phyloP scores from a whole-genome alignment of 2,329 filamentous ascomycete genomes.

The Fusarium clavum region DNA sequence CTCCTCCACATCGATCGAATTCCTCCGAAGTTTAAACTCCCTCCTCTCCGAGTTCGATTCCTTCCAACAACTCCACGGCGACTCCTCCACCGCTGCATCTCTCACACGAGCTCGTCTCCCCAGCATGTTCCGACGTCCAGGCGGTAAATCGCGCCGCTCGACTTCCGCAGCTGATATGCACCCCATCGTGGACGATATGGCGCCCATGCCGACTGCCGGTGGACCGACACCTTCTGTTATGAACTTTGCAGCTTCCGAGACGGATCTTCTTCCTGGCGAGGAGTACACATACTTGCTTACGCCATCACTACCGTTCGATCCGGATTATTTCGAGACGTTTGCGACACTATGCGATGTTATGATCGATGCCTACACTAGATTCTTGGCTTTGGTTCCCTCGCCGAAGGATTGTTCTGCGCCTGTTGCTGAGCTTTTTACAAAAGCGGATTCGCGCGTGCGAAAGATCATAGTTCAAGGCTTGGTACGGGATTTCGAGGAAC shows the following conservation, averaged over 20 bases:
- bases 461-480: conserved; percentile 91
- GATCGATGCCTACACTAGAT: conserved; percentile 88
- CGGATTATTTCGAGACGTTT: conserved; percentile 97
- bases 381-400: conserved; percentile 79
- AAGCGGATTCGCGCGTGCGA: conserved; percentile 85
- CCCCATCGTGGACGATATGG: conserved; percentile 49
- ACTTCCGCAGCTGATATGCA: conserved; percentile 60
- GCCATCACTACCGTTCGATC: conserved; percentile 93
- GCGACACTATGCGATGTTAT: conserved; percentile 94
- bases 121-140: conserved; percentile 81
- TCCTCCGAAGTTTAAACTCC: conserved; percentile 85
- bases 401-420: conserved; percentile 76
- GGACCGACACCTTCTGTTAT: conserved; percentile 59
- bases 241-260: conserved; percentile 69
- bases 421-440: conserved; percentile 87
- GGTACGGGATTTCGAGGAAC: conserved; percentile 93
- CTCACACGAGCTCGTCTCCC: conserved; percentile 83
- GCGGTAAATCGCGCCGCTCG: conserved; percentile 67
- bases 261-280: conserved; percentile 80
- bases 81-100: conserved; percentile 77
- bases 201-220: conserved; percentile 44
- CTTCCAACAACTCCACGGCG: conserved; percentile 87
- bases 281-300: conserved; percentile 91
- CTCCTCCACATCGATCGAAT: conserved; percentile 82
- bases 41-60: conserved; percentile 92